These are phyloP conservation scores for Metschnikowia drakensbergensis DNA, from an alignment of 805 yeast species.

Conservation along the genomic window DNA sequence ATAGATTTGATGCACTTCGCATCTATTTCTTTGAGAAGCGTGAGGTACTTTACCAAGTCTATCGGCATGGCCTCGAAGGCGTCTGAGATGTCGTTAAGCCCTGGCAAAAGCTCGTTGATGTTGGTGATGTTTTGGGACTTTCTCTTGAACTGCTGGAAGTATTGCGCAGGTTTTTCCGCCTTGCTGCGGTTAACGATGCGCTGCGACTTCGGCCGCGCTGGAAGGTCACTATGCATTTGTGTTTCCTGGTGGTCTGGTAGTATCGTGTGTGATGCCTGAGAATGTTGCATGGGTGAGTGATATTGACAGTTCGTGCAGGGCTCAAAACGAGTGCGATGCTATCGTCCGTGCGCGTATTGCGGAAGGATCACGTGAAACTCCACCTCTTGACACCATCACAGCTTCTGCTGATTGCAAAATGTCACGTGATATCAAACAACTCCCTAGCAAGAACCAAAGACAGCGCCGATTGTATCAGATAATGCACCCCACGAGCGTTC, in stretches of 20 bases:
- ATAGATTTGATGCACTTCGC: constrained; percentile 81
- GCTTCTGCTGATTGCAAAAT: constrained; percentile 15
- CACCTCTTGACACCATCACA: not conserved
- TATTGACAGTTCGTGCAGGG: constrained; percentile 2
- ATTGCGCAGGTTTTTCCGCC: constrained; percentile 21
- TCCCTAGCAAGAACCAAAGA: not conserved
- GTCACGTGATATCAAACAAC: constrained; percentile 16
- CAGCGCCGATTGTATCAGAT: not conserved
- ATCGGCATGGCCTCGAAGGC: constrained; percentile 86
- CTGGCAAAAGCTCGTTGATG: constrained; percentile 54
- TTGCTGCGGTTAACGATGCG: constrained; percentile 24
- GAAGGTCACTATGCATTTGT: constrained; percentile 22
- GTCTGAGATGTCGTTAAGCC: constrained; percentile 87
- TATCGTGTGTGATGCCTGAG: not conserved
- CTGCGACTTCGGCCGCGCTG: constrained; percentile 34
- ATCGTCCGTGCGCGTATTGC: not conserved
- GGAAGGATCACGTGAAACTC: not conserved
- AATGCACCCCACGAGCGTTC: not conserved
- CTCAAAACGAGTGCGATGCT: not conserved
- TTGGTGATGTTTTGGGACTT: constrained; percentile 31
- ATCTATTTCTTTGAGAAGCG: constrained; percentile 86
- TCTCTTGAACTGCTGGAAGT: constrained; percentile 33
- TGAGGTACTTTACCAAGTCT: constrained; percentile 79
- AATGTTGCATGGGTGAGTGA: not conserved
- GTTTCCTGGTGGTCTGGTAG: not conserved